Conservation (phyloP, 768 basidiomycete genomes). For the Naematelia encephala region DNA sequence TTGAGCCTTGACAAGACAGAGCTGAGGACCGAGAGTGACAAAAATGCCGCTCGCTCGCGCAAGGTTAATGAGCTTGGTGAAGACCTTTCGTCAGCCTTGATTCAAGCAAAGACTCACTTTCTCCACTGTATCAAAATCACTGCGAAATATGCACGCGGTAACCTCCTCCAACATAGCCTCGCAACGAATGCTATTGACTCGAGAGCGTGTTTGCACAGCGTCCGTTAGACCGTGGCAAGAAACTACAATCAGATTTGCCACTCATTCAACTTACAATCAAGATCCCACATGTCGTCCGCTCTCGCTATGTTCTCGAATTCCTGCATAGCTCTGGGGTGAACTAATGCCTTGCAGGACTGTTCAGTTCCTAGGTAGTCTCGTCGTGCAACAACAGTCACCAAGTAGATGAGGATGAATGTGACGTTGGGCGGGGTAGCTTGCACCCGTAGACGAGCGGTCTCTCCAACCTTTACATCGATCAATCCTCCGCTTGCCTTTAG, state of each 20-base stretch:
- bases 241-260: slow-evolving; percentile 17
- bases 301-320: slow-evolving; percentile 17
- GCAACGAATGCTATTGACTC: slow-evolving; percentile 17
- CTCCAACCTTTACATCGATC: slow-evolving; percentile 15
- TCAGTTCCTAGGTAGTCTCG: slow-evolving; percentile 27
- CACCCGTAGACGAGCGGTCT: slow-evolving; percentile 8
- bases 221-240: slow-evolving; percentile 15
- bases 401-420: slow-evolving; percentile 27
- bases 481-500: slow-evolving; percentile 22
- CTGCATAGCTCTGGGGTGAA: slow-evolving; percentile 18
- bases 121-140: slow-evolving; percentile 13
- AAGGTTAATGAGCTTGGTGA: slow-evolving; percentile 7
- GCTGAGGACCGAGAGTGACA: slow-evolving; percentile 22
- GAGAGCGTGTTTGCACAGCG: slow-evolving; percentile 2
- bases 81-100: slow-evolving; percentile 5
- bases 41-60: slow-evolving; percentile 19
- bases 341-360: slow-evolving; percentile 23
- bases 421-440: slow-evolving; percentile 37
- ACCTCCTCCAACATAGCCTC: slow-evolving; percentile 35
- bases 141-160: slow-evolving; percentile 25
- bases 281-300: slow-evolving; percentile 40
- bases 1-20: slow-evolving; percentile 36
- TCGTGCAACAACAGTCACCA: slow-evolving; percentile 25
- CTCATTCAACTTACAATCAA: slow-evolving; percentile 26
- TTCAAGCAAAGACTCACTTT: slow-evolving; percentile 17